Percentiles rank a stretch among this genome's conserved stretches.
phyloP scores from a whole-genome alignment of 805 yeast genomes.

The Zygosaccharomyces bisporus region DNA sequence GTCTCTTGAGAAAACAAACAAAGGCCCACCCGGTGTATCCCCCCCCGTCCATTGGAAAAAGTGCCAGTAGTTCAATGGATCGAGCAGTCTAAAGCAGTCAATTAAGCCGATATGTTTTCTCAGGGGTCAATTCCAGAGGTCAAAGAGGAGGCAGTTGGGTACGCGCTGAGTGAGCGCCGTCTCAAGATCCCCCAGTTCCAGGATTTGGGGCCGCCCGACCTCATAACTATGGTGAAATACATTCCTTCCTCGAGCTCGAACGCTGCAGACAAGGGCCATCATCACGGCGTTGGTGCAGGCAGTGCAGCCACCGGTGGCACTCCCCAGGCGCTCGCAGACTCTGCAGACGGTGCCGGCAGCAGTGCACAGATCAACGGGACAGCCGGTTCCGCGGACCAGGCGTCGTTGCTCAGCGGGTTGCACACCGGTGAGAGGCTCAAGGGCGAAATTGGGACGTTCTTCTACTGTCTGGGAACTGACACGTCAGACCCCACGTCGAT shows the following conservation, averaged over 20 bases:
- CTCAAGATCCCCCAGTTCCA: slow-evolving; percentile 52
- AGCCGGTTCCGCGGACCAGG: slow-evolving; percentile 18
- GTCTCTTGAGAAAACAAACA: background rate
- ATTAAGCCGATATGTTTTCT: slow-evolving; percentile 33
- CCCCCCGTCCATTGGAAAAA: background rate
- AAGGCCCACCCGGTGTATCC: background rate
- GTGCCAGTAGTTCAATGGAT: background rate
- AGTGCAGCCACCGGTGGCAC: slow-evolving; percentile 2
- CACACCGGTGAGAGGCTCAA: slow-evolving; percentile 40
- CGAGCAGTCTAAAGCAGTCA: background rate
- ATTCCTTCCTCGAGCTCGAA: slow-evolving; percentile 23
- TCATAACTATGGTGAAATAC: slow-evolving; percentile 42
- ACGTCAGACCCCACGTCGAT: slow-evolving; percentile 72
- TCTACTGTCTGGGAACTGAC: slow-evolving; percentile 73
- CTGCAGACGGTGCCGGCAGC: slow-evolving; percentile 10
- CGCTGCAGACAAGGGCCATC: slow-evolving; percentile 8
- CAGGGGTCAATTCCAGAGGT: slow-evolving; percentile 67
- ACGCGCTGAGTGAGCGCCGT: slow-evolving; percentile 62
- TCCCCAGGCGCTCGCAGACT: background rate
- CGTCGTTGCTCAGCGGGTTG: slow-evolving; percentile 20
- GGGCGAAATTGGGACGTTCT: slow-evolving; percentile 61
- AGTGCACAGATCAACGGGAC: slow-evolving; percentile 8
- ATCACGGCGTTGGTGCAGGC: slow-evolving; percentile 4
- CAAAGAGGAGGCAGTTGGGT: slow-evolving; percentile 54
- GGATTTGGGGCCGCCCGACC: slow-evolving; percentile 73